Base-by-base conservation (phyloP, 2,329 filamentous ascomycete species). In the Trichoderma endophyticum region DNA sequence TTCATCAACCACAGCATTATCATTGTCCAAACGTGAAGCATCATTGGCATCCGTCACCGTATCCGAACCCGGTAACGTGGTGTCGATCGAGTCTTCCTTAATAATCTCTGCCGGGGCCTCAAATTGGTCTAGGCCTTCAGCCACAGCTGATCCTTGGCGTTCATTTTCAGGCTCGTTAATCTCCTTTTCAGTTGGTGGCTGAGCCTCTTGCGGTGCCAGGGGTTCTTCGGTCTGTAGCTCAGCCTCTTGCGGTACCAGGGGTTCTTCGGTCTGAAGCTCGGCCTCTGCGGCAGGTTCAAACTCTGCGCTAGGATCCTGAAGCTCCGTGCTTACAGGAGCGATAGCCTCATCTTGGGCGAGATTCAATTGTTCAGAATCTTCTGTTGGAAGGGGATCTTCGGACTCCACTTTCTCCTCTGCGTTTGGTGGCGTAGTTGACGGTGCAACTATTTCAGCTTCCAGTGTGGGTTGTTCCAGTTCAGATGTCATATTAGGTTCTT, bases 341-440 rank as follows among this genome's bases (percentile, higher is more conserved):
- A 68, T 28, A 51, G 73, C 51, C 56, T 43, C 65, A 56, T 66
- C 71, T 39, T 74, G 71, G 32, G 36, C 28, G 63, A 66, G 43
- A 21, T 54, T 32, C 24, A 32, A 12, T 57, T 73, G 73, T 9
- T 74, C 68, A 26, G 67, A 62, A 24, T 60, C 61, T 66, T 71
- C 71, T 34, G 56, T 39, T 59, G 66, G 61, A 26, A 48, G 65
- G 15, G 51, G 61, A 70, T 34, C 48, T 69, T 72, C 72, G 26
- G 60, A 24, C 26, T 66, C 73, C 71, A 79, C 79, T 56, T 76
- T 76, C 71, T 80, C 79, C 72, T 80, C 79, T 73, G 77, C 79
- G 59, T 79, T 77, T 70, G 79, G 76, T 68, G 75, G 76, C 36
- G 75, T 75, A 61, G 73, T 73, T 57, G 76, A 66, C 39, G 66